These are phyloP conservation scores for Entomortierella beljakovae DNA, from an alignment of 192 early-diverging fungal genomes.

Conservation along the genomic window DNA sequence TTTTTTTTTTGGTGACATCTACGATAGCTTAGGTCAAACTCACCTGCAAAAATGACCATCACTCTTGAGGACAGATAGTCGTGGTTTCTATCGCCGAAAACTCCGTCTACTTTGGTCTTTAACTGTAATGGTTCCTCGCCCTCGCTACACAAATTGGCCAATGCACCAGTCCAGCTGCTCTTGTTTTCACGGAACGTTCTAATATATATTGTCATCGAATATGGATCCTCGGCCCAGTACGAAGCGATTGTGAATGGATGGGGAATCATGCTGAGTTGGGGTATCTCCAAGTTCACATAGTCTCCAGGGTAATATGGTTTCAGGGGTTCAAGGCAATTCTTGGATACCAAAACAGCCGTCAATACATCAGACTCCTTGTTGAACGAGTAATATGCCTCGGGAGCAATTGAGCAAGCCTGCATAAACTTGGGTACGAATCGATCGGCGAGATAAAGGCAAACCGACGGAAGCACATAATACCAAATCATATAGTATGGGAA, in stretches of 20 bases:
- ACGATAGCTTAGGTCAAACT: background rate
- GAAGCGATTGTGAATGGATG: slow-evolving; percentile 51
- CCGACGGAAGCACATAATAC: slow-evolving; percentile 44
- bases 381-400: slow-evolving; percentile 25
- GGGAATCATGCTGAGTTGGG: slow-evolving; percentile 26
- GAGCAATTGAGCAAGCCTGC: slow-evolving; percentile 23
- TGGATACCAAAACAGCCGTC: slow-evolving; percentile 19
- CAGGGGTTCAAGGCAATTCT: slow-evolving; percentile 27
- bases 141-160: slow-evolving; percentile 25
- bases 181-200: slow-evolving; percentile 40
- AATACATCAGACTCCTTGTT: slow-evolving; percentile 46
- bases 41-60: slow-evolving; percentile 50
- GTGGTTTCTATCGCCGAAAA: slow-evolving; percentile 45
- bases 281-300: slow-evolving; percentile 45
- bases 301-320: slow-evolving; percentile 48
- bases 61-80: slow-evolving; percentile 23
- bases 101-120: slow-evolving; percentile 32
- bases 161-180: slow-evolving; percentile 36
- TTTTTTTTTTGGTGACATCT: background rate
- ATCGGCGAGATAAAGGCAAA: slow-evolving; percentile 45
- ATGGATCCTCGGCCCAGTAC: slow-evolving; percentile 49
- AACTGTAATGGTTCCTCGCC: slow-evolving; percentile 11
- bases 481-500: slow-evolving; percentile 51
- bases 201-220: slow-evolving; percentile 47
- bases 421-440: slow-evolving; percentile 46